Evolutionary conservation across 345 rosid genomes (phyloP).

Genomic region (Excoecaria cochinchinensis): DNA sequence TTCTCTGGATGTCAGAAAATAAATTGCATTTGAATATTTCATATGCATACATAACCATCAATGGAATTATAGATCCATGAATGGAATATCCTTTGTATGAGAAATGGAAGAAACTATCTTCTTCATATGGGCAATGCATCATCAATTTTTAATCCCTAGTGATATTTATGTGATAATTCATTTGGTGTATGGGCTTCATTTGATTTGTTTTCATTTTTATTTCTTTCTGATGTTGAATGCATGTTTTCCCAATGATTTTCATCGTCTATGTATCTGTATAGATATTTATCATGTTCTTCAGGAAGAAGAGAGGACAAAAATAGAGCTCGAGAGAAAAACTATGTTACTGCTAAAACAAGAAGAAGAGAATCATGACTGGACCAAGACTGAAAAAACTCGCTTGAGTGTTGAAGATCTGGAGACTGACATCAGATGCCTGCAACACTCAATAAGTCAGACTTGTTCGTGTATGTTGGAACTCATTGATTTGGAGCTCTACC

Average conservation of each 20-base stretch:
- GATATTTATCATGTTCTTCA: constrained; percentile 20
- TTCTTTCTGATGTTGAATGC: not conserved
- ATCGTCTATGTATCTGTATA: not conserved
- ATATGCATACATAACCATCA: not conserved
- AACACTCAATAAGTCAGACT: constrained; percentile 54
- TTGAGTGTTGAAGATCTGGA: constrained; percentile 58
- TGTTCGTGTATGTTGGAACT: constrained; percentile 51
- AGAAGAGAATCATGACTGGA: constrained; percentile 53
- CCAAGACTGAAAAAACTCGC: constrained; percentile 63
- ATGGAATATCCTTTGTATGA: not conserved
- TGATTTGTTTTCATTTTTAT: constrained; percentile 9
- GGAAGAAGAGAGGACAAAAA: constrained; percentile 75
- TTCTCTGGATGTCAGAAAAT: too few relatives aligned
- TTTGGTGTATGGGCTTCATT: not conserved
- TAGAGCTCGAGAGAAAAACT: constrained; percentile 70
- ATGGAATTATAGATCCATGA: not conserved
- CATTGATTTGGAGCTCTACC: constrained; percentile 77
- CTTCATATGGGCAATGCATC: not conserved
- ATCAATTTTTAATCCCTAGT: not conserved
- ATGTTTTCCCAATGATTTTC: not conserved
- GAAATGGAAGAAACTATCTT: not conserved
- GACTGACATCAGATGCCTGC: constrained; percentile 46
- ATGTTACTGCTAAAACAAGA: constrained; percentile 62
- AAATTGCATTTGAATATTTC: not conserved
- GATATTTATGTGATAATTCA: not conserved